A percentile compares a stretch with the other conserved stretches of the same genome.
These are phyloP conservation scores for Cercis canadensis DNA, from an alignment of 306 rosid species.

Conservation along the genomic window DNA sequence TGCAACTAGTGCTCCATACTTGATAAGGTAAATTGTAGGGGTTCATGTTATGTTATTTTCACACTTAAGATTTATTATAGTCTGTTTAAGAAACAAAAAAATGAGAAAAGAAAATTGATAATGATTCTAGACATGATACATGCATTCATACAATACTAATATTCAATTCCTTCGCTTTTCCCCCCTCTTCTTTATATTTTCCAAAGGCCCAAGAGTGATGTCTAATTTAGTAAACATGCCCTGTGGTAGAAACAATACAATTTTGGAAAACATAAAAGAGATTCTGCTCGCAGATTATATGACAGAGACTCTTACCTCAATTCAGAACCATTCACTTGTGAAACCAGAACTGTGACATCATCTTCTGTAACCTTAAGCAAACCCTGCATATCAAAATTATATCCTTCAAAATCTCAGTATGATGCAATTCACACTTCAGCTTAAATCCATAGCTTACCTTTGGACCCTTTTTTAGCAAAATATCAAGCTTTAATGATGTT, in stretches of 20 bases:
- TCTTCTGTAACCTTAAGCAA: conserved; percentile 46
- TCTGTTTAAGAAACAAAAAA: too few species aligned
- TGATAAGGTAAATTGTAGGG: not conserved
- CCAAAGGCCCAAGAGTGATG: too few species aligned
- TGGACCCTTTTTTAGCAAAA: too few species aligned
- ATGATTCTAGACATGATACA: too few species aligned
- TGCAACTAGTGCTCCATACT: not conserved
- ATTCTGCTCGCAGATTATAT: not conserved
- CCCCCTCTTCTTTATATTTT: too few species aligned
- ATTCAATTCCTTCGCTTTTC: too few species aligned
- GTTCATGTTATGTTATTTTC: conserved; percentile 1
- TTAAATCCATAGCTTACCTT: not conserved
- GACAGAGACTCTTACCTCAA: conserved; percentile 34
- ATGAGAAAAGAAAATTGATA: too few species aligned
- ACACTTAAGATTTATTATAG: not conserved
- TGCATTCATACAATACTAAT: too few species aligned
- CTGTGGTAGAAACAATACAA: not conserved
- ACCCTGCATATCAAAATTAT: conserved; percentile 27
- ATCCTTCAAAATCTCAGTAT: not conserved
- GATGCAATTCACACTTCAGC: not conserved
- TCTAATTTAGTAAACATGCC: not conserved
- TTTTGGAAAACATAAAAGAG: not conserved
- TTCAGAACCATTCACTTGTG: conserved; percentile 2
- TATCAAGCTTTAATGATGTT: too few species aligned
- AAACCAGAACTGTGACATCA: conserved; percentile 47